phyloP scores from a whole-genome alignment of 2,329 filamentous ascomycete species.

The Claviceps monticola region DNA sequence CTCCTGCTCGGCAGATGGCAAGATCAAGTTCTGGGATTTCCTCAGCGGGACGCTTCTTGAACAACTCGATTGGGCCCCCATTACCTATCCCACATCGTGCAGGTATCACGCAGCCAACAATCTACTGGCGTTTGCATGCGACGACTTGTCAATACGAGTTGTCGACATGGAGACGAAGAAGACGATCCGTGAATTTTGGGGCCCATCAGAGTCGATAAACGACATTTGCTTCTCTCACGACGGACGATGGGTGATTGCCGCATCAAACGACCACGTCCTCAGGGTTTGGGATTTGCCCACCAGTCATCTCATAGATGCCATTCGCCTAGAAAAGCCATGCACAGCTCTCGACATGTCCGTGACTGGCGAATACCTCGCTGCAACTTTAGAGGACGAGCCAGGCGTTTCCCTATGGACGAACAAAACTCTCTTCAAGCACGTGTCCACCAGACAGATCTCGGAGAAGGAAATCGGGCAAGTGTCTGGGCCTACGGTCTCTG shows the following conservation, averaged over 20 bases:
- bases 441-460: constrained; percentile 72
- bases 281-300: constrained; percentile 94
- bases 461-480: constrained; percentile 58
- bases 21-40: constrained; percentile 96
- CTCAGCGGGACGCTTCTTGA: constrained; percentile 64
- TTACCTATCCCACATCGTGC: constrained; percentile 61
- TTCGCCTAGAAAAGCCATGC: constrained; percentile 65
- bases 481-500: constrained; percentile 59
- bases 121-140: constrained; percentile 75
- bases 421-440: constrained; percentile 75
- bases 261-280: constrained; percentile 65
- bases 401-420: constrained; percentile 97
- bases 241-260: constrained; percentile 84
- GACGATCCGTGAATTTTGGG: constrained; percentile 87
- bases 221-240: constrained; percentile 86
- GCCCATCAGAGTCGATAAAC: constrained; percentile 57
- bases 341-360: constrained; percentile 76
- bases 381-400: constrained; percentile 65
- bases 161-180: constrained; percentile 84
- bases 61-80: constrained; percentile 68
- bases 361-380: constrained; percentile 90
- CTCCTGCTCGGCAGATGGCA: constrained; percentile 80
- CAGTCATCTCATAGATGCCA: constrained; percentile 85
- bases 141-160: constrained; percentile 76
- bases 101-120: constrained; percentile 75